These are phyloP conservation scores for Zygotorulaspora florentina DNA, from an alignment of 805 yeast species.

Conservation along the genomic window DNA sequence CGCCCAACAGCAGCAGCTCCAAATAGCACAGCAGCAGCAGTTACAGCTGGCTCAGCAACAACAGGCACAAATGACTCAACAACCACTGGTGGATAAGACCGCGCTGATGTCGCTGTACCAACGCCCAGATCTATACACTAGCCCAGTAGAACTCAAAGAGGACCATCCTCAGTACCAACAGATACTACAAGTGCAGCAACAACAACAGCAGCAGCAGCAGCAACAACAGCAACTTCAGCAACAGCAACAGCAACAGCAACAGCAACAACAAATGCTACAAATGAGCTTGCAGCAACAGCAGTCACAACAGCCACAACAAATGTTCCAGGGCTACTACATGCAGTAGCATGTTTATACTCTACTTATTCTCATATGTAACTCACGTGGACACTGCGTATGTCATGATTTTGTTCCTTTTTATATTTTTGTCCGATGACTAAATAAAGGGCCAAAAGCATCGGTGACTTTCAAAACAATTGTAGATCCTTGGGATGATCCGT, in stretches of 20 bases:
- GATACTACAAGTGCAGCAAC: constrained; percentile 25
- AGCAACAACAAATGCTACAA: constrained; percentile 15
- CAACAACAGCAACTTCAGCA: constrained; percentile 17
- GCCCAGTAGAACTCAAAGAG: constrained; percentile 29
- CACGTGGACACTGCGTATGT: constrained; percentile 1
- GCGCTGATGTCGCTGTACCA: constrained; percentile 28
- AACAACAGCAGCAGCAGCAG: constrained; percentile 21
- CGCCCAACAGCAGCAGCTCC: constrained; percentile 7
- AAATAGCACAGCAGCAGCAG: constrained; percentile 9
- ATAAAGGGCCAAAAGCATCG: constrained; percentile 1
- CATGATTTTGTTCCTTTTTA: neutral
- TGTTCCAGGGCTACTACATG: constrained; percentile 16
- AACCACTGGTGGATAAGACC: constrained; percentile 21
- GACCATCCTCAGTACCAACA: constrained; percentile 31
- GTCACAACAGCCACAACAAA: constrained; percentile 13
- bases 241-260: constrained; percentile 8
- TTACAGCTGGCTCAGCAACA: constrained; percentile 1
- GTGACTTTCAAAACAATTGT: constrained; percentile 1
- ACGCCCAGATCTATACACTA: constrained; percentile 29
- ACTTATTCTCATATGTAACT: neutral
- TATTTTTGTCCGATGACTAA: neutral
- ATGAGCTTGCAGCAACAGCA: constrained; percentile 18
- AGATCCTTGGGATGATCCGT: neutral
- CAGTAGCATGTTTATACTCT: constrained; percentile 2
- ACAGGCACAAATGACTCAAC: constrained; percentile 6